These are phyloP conservation scores for Populus nigra DNA, from an alignment of 345 rosid species.

Conservation along the genomic window DNA sequence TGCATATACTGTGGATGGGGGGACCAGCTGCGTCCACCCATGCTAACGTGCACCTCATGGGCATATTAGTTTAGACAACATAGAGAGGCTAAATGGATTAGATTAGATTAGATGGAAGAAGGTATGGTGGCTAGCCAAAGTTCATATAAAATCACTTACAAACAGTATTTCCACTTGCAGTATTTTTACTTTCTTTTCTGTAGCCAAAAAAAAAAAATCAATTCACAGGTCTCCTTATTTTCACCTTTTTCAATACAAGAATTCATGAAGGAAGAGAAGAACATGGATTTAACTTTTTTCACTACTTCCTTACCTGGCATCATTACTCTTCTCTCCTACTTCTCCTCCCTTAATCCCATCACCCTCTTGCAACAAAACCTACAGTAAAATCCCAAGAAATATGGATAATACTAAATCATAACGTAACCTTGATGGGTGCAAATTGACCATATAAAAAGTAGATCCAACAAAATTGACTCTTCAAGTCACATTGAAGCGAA, in stretches of 20 bases:
- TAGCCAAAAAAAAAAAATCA: conserved; percentile 11
- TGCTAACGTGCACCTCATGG: conserved; percentile 78
- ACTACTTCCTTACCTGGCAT: conserved; percentile 53
- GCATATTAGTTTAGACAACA: conserved; percentile 38
- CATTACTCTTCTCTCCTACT: conserved; percentile 32
- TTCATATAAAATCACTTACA: conserved; percentile 43
- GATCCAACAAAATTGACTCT: conserved; percentile 8
- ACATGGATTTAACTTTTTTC: conserved; percentile 10
- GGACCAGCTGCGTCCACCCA: conserved; percentile 62
- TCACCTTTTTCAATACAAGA: conserved; percentile 38
- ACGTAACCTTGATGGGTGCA: conserved; percentile 30
- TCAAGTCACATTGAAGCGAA: conserved; percentile 24
- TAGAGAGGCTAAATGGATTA: conserved; percentile 16
- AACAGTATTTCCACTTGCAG: conserved; percentile 46
- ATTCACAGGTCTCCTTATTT: conserved; percentile 27
- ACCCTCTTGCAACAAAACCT: conserved; percentile 26
- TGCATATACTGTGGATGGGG: conserved; percentile 40
- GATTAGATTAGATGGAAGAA: conserved; percentile 38
- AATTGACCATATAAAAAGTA: conserved; percentile 12
- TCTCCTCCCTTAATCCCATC: conserved; percentile 9
- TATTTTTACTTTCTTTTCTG: conserved; percentile 19
- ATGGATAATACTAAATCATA: not conserved
- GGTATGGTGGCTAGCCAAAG: conserved; percentile 58
- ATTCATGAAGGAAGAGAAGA: conserved; percentile 38
- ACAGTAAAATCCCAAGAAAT: conserved; percentile 13